Conservation (phyloP, 1,139 yeast species). For the Sugiyamaella xylanicola region DNA sequence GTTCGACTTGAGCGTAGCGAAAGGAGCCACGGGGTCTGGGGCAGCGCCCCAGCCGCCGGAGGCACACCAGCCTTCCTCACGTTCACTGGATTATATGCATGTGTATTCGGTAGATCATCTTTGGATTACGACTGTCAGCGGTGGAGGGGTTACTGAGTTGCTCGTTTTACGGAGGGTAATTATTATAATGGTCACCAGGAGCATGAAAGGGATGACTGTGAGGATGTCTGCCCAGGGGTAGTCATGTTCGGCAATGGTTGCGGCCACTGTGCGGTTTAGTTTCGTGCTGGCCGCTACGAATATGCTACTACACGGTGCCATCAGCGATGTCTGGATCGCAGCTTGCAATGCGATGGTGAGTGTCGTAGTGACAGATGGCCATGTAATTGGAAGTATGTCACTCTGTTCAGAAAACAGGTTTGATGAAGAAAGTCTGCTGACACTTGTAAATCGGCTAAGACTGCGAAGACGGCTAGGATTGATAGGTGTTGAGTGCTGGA, state of each 20-base stretch:
- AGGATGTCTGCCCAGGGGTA: neutral
- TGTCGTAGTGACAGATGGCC: neutral
- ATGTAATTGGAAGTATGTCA: neutral
- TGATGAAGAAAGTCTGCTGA: too few relatives aligned
- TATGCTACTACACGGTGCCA: neutral
- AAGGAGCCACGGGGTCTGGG: neutral
- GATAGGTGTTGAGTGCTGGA: too few relatives aligned
- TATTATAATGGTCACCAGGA: neutral
- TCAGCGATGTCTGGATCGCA: too few relatives aligned
- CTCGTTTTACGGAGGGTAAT: neutral
- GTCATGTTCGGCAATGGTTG: neutral
- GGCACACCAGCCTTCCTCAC: too few relatives aligned
- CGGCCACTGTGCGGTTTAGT: neutral
- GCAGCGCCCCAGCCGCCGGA: neutral
- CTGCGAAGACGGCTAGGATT: too few relatives aligned
- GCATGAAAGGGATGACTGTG: constrained; percentile 6
- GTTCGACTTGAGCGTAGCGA: neutral
- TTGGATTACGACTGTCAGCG: neutral
- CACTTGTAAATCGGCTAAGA: too few relatives aligned
- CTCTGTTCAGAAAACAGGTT: too few relatives aligned
- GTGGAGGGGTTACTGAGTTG: neutral
- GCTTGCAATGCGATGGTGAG: too few relatives aligned
- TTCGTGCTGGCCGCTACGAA: neutral
- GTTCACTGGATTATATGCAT: too few relatives aligned
- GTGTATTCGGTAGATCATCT: neutral